Evolutionary conservation across 352 stramenopile genomes (phyloP).

Genomic region (Globisporangium irregulare): DNA sequence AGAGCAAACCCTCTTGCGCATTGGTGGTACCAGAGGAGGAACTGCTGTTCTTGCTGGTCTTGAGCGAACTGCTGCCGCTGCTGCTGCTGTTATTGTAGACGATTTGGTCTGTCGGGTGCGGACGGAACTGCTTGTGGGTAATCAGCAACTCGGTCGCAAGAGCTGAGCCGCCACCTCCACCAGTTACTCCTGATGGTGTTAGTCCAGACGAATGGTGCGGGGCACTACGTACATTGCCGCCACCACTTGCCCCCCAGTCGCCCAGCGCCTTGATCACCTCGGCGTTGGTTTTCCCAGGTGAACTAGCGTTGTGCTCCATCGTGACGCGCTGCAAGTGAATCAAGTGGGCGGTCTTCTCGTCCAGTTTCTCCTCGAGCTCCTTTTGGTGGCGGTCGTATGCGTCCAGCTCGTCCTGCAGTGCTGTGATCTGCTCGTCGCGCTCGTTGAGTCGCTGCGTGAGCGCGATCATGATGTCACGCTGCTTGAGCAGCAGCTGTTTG

Average conservation of each 20-base stretch:
- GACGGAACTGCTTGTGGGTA: constrained; percentile 64
- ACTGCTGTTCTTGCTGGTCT: not conserved
- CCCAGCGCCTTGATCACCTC: constrained; percentile 69
- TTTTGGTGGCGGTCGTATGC: constrained; percentile 92
- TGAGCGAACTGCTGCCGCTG: constrained; percentile 23
- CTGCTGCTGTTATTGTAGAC: constrained; percentile 44
- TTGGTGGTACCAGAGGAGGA: not conserved
- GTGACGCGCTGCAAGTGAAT: constrained; percentile 92
- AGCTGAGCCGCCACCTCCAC: not conserved
- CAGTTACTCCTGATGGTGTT: not conserved
- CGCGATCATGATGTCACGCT: constrained; percentile 96
- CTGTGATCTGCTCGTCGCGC: constrained; percentile 94
- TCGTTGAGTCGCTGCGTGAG: constrained; percentile 94
- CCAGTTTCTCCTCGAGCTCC: constrained; percentile 91
- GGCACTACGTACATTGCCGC: constrained; percentile 2
- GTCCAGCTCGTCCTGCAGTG: constrained; percentile 94
- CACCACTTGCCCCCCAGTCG: constrained; percentile 36
- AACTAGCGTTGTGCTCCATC: constrained; percentile 85
- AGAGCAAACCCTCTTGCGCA: constrained; percentile 34
- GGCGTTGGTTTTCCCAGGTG: constrained; percentile 48
- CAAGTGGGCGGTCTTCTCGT: constrained; percentile 92
- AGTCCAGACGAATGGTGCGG: not conserved
- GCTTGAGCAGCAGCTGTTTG: constrained; percentile 95
- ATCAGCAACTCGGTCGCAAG: constrained; percentile 47
- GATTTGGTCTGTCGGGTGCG: constrained; percentile 38